phyloP scores from a whole-genome alignment of 2,329 filamentous ascomycete genomes.

The Diplocarpon rosae region DNA sequence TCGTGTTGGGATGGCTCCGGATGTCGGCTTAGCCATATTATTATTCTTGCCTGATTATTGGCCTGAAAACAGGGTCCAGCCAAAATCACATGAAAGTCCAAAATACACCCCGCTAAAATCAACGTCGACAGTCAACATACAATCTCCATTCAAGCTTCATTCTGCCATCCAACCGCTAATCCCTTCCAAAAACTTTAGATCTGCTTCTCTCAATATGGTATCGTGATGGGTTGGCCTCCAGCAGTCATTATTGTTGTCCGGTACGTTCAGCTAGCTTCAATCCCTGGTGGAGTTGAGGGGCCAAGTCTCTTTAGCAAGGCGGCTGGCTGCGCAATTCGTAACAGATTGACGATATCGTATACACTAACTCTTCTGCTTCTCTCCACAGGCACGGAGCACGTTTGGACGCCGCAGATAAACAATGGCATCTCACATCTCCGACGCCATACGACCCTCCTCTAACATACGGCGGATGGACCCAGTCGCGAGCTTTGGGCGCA shows the following conservation, averaged over 20 bases:
- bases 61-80: neutral
- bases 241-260: slow-evolving; percentile 41
- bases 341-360: neutral
- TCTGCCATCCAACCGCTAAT: neutral
- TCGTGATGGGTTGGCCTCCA: slow-evolving; percentile 35
- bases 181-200: neutral
- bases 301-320: neutral
- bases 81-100: neutral
- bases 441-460: slow-evolving; percentile 93
- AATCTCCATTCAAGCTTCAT: neutral
- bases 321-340: neutral
- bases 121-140: too few relatives aligned
- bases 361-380: neutral
- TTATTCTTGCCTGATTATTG: neutral
- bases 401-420: slow-evolving; percentile 86
- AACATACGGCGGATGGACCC: slow-evolving; percentile 88
- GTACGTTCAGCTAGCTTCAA: slow-evolving; percentile 25
- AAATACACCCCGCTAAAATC: neutral
- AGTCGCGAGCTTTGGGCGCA: slow-evolving; percentile 69
- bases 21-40: too few relatives aligned
- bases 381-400: slow-evolving; percentile 70
- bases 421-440: slow-evolving; percentile 87
- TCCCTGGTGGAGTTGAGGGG: neutral
- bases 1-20: too few relatives aligned
- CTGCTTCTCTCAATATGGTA: neutral